Evolutionary conservation across 139 green algal genomes (phyloP), one percentile per base, ranked within the genome.

Genomic region (Trebouxia sp.): DNA sequence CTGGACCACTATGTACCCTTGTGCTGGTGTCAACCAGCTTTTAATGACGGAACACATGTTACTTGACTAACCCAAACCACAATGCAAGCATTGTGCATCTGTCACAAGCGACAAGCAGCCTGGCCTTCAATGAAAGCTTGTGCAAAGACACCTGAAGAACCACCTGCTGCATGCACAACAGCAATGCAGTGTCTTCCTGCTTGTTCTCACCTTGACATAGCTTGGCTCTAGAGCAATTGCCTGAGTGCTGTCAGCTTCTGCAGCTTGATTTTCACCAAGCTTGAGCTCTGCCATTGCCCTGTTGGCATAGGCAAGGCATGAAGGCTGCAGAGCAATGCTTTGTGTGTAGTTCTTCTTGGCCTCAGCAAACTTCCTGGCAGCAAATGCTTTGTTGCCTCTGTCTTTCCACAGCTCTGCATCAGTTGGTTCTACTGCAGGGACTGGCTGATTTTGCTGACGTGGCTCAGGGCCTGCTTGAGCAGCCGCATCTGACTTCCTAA

Each of bases 161-260:
- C n/a, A n/a, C n/a, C n/a, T n/a, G n/a, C n/a, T n/a, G n/a, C n/a
- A n/a, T n/a, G n/a, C n/a, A n/a, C n/a, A n/a, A n/a, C n/a, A n/a
- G n/a, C n/a, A n/a, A n/a, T n/a, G n/a, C n/a, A n/a, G n/a, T n/a
- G n/a, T n/a, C n/a, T n/a, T n/a, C n/a, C n/a, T n/a, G n/a, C n/a
- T n/a, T n/a, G n/a, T n/a, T n/a, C n/a, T n/a, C n/a, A n/a, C n/a
- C 83, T 97, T 96, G 62, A 92, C 72, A 69, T 92, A 95, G 2
- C 20, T 24, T 0, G 85, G 70, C 48, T 95, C 92, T 17, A 94
- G 81, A 11, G 15, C n/a, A 47, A 97, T 75, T 10, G 91, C 90
- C 37, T 41, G 43, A 1, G 32, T 87, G 79, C 88, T 91, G 83
- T 96, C 93, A 37, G 84, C 56, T 80, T 91, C 92, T 10, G 91